phyloP scores from a whole-genome alignment of 2,329 filamentous ascomycete genomes.

The Ascochyta fabae region DNA sequence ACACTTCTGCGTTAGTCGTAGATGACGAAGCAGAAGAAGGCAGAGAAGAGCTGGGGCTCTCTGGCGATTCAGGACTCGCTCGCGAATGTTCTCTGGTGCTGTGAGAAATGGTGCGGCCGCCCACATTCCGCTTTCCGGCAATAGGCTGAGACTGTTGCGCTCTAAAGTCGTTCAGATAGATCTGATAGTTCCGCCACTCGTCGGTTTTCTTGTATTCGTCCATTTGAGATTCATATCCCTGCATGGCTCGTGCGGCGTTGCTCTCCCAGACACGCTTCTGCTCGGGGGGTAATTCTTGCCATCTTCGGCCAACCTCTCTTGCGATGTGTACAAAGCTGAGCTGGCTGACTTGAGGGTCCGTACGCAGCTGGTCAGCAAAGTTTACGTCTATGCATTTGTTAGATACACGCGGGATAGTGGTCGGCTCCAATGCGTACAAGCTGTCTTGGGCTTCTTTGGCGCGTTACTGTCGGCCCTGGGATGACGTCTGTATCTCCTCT shows the following conservation, averaged over 20 bases:
- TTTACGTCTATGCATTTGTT: constrained; percentile 43
- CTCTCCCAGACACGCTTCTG: constrained; percentile 49
- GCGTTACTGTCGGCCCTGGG: constrained; percentile 47
- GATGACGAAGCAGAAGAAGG: constrained; percentile 25
- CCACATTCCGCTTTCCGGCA: constrained; percentile 26
- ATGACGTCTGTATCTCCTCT: constrained; percentile 48
- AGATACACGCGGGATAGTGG: neutral
- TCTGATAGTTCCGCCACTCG: constrained; percentile 46
- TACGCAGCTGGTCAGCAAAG: constrained; percentile 49
- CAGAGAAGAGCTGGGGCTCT: constrained; percentile 33
- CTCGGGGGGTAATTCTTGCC: constrained; percentile 46
- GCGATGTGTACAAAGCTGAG: constrained; percentile 51
- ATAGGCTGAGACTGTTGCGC: constrained; percentile 31
- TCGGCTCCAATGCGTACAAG: constrained; percentile 34
- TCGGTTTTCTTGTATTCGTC: constrained; percentile 50
- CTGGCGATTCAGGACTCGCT: constrained; percentile 39
- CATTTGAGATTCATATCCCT: constrained; percentile 49
- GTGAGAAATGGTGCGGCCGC: constrained; percentile 34
- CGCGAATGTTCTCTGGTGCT: constrained; percentile 31
- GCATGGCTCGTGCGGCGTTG: constrained; percentile 47
- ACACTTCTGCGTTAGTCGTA: constrained; percentile 35
- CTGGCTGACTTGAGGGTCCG: constrained; percentile 42
- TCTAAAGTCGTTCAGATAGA: constrained; percentile 46
- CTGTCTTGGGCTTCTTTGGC: constrained; percentile 51
- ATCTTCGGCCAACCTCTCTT: constrained; percentile 47